Conservation (phyloP, 768 basidiomycete species). For the Pholiota conissans region DNA sequence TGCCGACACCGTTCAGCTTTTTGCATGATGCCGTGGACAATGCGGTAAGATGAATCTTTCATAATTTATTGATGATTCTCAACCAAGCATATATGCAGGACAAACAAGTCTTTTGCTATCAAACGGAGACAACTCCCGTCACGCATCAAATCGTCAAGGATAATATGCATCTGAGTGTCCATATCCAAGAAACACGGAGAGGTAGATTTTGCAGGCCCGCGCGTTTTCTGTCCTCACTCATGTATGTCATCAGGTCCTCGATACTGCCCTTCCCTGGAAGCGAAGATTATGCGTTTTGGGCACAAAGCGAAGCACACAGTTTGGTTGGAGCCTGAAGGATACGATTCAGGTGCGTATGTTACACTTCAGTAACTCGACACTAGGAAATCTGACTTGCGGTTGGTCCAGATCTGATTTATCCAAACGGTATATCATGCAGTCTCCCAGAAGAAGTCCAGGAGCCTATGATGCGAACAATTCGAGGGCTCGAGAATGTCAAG, state of each 20-base stretch:
- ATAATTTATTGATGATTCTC: not conserved
- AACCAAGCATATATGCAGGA: slow-evolving; percentile 43
- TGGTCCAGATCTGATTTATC: slow-evolving; percentile 78
- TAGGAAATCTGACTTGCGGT: not conserved
- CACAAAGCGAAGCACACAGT: slow-evolving; percentile 70
- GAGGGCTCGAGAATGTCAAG: slow-evolving; percentile 81
- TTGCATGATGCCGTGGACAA: slow-evolving; percentile 69
- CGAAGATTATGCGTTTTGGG: slow-evolving; percentile 80
- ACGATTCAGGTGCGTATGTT: slow-evolving; percentile 73
- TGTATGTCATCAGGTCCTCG: slow-evolving; percentile 61
- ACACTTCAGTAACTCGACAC: not conserved
- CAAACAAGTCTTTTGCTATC: slow-evolving; percentile 72
- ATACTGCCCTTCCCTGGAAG: slow-evolving; percentile 90
- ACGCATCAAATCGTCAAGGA: slow-evolving; percentile 79
- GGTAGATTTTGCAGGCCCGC: slow-evolving; percentile 37
- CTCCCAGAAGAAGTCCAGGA: slow-evolving; percentile 87
- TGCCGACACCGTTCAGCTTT: slow-evolving; percentile 76
- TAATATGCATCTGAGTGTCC: slow-evolving; percentile 76
- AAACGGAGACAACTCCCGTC: slow-evolving; percentile 67
- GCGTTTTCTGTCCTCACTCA: not conserved
- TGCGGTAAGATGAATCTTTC: slow-evolving; percentile 44
- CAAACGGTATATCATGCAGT: slow-evolving; percentile 87
- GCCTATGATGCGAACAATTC: slow-evolving; percentile 79
- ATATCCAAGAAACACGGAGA: slow-evolving; percentile 88
- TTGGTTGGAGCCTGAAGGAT: slow-evolving; percentile 93